Conservation (phyloP, 176 grass and related monocot genomes). For the Ananas comosus region DNA sequence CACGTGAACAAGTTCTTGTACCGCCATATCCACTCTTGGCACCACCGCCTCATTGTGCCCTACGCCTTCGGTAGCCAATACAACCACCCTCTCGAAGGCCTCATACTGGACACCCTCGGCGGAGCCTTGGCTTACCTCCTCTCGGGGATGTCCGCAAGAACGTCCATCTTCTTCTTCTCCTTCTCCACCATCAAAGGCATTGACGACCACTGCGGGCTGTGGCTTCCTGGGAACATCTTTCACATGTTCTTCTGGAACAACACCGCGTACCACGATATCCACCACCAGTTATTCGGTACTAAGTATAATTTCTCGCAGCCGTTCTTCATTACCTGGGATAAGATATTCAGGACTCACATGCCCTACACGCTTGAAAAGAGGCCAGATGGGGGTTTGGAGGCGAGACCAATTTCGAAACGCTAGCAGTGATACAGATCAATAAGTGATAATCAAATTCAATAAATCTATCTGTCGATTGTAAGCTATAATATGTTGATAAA, state of each 20-base stretch:
- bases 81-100: conserved; percentile 1
- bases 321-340: conserved; percentile 12
- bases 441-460: too few species aligned
- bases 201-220: conserved; percentile 1
- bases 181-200: conserved; percentile 9
- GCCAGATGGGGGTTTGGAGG: background rate
- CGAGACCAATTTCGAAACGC: background rate
- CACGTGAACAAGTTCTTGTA: conserved; percentile 5
- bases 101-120: background rate
- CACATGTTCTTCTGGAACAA: conserved; percentile 9
- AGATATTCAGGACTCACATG: conserved; percentile 1
- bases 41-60: conserved; percentile 7
- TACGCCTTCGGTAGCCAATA: conserved; percentile 9
- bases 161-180: conserved; percentile 9
- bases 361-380: conserved; percentile 1
- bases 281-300: background rate
- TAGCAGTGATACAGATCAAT: too few species aligned
- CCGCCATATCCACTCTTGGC: conserved; percentile 7
- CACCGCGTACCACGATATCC: background rate
- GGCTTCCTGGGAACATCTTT: conserved; percentile 1
- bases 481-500: too few species aligned
- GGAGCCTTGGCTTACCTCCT: background rate
- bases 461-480: too few species aligned
- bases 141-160: background rate
- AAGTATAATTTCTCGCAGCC: conserved; percentile 12